Evolutionary conservation across 148 eudicot species (phyloP), one percentile per base, ranked within the genome.

Genomic region (Pouteria glomerata): DNA sequence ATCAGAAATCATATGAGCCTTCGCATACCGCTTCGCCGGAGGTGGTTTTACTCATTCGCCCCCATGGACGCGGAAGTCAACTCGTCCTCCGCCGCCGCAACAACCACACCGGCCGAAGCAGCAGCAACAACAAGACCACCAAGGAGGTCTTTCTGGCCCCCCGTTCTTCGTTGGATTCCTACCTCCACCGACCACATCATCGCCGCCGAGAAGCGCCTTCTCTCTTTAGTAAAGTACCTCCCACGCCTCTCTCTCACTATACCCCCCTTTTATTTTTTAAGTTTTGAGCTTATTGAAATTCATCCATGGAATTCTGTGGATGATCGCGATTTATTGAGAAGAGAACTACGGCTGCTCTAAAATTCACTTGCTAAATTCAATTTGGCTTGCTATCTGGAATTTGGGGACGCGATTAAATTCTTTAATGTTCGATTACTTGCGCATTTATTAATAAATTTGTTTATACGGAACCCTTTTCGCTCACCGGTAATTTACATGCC

Each of bases 191-290:
- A 83, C 18, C 89, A 87, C 16, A 85, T 87, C 81, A 83, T 87
- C 75, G 85, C 74, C 45, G 60, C 78, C 45, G 78, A 76, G 69
- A 62, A 76, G 34, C 96, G 96, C 69, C 96, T 95, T n/a, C 97
- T 95, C 45, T 89, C 97, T 41, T 52, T 89, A 44, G 83, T 95
- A 82, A 95, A 80, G 99, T 93, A 83, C 31, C 66, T 31, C 48
- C 73, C 64, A 51, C 53, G 42, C 16, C 35, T 39, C 35, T 62
- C 53, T 24, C 23, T 66, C 66, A 19, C 44, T 2, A 6, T 12
- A 21, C 1, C 30, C 58, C 58, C 30, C 6, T 23, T 55, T 39
- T 39, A 39, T 39, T 55, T 24, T 55, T 55, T 55, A 23, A 50
- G 23, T 18, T 3, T 16, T 16, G 2, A n/a, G 16, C 23, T 50